A percentile compares a stretch with the other conserved stretches of the same genome.
Evolutionary conservation across 768 basidiomycete genomes (phyloP).

Genomic region (Trametes cingulata): DNA sequence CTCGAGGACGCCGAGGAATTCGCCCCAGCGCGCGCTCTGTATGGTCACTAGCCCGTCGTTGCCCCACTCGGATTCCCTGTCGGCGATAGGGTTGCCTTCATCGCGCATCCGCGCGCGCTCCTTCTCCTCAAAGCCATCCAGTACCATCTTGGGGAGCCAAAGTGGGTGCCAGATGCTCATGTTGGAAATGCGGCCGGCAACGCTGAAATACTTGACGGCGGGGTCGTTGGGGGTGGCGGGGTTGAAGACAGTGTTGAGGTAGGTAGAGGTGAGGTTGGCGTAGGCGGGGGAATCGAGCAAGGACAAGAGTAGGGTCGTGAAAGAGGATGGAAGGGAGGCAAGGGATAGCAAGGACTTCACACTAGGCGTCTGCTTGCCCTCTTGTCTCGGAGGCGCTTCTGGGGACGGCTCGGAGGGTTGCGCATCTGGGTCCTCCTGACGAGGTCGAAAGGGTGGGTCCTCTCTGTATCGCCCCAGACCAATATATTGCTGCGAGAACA

Average conservation of each 20-base stretch:
- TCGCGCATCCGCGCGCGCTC: conserved; percentile 48
- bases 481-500: conserved; percentile 68
- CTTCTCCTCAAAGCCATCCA: conserved; percentile 79
- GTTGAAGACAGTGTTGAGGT: conserved; percentile 80
- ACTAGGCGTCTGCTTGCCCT: conserved; percentile 33
- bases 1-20: conserved; percentile 88
- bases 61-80: conserved; percentile 62
- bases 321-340: conserved; percentile 72
- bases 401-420: background rate
- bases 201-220: conserved; percentile 87
- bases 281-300: conserved; percentile 97
- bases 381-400: background rate
- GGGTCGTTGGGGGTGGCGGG: conserved; percentile 78
- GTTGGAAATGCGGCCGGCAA: conserved; percentile 72
- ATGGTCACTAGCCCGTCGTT: conserved; percentile 93
- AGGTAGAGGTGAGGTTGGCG: conserved; percentile 85
- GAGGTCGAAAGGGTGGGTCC: background rate
- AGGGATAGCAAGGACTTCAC: conserved; percentile 46
- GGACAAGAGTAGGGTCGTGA: conserved; percentile 84
- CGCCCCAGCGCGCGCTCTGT: conserved; percentile 94
- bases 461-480: conserved; percentile 64
- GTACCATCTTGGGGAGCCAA: conserved; percentile 93
- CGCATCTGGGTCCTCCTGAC: background rate
- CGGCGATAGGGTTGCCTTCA: conserved; percentile 44
- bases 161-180: conserved; percentile 89